Base-by-base conservation (phyloP, 495 filamentous ascomycete species). In the Xylaria grammica region DNA sequence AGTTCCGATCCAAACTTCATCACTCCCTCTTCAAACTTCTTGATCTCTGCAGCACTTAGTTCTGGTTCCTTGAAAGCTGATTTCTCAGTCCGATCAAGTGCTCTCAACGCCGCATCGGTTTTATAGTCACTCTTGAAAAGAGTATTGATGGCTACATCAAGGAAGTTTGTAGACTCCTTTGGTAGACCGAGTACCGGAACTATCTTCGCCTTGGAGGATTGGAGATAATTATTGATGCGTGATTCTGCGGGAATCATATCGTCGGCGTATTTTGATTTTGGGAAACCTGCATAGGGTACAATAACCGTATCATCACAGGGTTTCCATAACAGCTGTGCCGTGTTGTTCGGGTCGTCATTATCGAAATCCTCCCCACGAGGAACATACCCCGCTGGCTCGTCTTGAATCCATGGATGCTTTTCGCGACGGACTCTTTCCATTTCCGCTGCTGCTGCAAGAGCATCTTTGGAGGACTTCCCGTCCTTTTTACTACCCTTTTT, bases 1-100 rank as follows among this genome's bases (percentile, higher is more conserved):
- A 93, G 86, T 75, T 99, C 95, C 0, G 95, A 97, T 38, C 95
- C 96, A 69, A 87, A 96, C 69, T 94, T 97, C 9, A 87, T 81
- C 11, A 99, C 93, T 13, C 85, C 95, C 69, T 99, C 94, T 71
- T 96, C 95, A 66, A 98, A 99, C 62, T 88, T 87, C 71, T 94
- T 94, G 45, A 91, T 72, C 71, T 98, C 94, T 24, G 90, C 85
- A 5, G 89, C 82, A 32, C 78, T 90, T 50, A 97, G 76, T 62
- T 92, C 88, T 6, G 95, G 95, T 74, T 97, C 94, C 53, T 91
- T 90, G 50, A 99, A 87, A 63, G 90, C 90, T 62, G 87, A 87
- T 71, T 88, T 88, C 50, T 88, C 87, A 6, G 88, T 74, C 65
- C 83, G 85, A 63, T 84, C 79, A 19, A 99, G 76, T 50, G 87